Conservation (phyloP, 352 stramenopile species). For the Phytophthora pseudosyringae region DNA sequence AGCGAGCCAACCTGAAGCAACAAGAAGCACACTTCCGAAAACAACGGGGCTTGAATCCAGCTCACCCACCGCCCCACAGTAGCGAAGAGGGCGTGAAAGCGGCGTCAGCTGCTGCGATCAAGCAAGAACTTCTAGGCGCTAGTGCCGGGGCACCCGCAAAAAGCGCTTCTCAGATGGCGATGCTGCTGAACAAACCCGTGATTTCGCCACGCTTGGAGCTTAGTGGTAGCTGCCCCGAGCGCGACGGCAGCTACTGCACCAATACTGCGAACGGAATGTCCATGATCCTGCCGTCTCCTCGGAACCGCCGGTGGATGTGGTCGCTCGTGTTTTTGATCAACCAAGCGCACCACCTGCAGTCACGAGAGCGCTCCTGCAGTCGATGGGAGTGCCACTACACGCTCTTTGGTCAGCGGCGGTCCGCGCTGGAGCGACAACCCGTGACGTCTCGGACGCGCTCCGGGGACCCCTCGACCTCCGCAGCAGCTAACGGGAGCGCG, state of each 20-base stretch:
- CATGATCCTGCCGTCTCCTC: slow-evolving; percentile 36
- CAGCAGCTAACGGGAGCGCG: slow-evolving; percentile 3
- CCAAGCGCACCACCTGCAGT: slow-evolving; percentile 68
- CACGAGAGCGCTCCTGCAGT: slow-evolving; percentile 59
- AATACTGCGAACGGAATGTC: background rate
- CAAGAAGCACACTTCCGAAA: slow-evolving; percentile 35
- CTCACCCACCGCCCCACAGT: slow-evolving; percentile 1
- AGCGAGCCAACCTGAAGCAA: slow-evolving; percentile 44
- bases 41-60: slow-evolving; percentile 9
- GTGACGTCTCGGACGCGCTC: slow-evolving; percentile 10
- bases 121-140: slow-evolving; percentile 40
- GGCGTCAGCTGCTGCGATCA: slow-evolving; percentile 24
- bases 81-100: slow-evolving; percentile 15
- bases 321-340: slow-evolving; percentile 62
- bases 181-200: slow-evolving; percentile 57
- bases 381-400: slow-evolving; percentile 80
- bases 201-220: slow-evolving; percentile 51
- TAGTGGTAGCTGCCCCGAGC: background rate
- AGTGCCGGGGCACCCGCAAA: slow-evolving; percentile 28
- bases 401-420: slow-evolving; percentile 60
- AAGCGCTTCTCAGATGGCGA: slow-evolving; percentile 50
- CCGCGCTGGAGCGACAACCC: slow-evolving; percentile 51
- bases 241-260: slow-evolving; percentile 8
- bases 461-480: background rate
- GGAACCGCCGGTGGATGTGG: slow-evolving; percentile 52